Conservation (phyloP, 306 rosid species). For the Cucurbita pepo region DNA sequence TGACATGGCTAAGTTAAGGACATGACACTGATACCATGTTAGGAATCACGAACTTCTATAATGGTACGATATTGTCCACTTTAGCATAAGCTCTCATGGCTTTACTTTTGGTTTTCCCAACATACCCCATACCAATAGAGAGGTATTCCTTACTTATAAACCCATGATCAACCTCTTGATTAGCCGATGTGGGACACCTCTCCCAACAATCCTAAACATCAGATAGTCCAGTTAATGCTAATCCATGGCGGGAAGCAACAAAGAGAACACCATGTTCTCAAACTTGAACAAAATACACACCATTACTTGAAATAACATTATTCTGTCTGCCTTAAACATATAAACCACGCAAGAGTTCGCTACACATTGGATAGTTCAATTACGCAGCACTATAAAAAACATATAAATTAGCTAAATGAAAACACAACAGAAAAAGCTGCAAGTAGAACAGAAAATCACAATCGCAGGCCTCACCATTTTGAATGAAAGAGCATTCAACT, state of each 20-base stretch:
- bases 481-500: conserved; percentile 58
- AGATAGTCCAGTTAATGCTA: not conserved
- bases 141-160: too few species aligned
- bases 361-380: not conserved
- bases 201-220: too few species aligned
- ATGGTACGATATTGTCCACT: too few species aligned
- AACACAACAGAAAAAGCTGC: not conserved
- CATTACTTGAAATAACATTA: not conserved
- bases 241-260: not conserved
- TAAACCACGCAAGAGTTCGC: not conserved
- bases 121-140: too few species aligned
- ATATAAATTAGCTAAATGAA: not conserved
- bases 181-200: too few species aligned
- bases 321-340: not conserved
- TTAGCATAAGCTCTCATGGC: too few species aligned
- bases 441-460: not conserved
- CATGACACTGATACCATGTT: too few species aligned
- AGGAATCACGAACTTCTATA: too few species aligned
- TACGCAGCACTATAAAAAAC: not conserved
- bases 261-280: not conserved
- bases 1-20: too few species aligned
- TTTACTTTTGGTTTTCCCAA: too few species aligned
- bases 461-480: conserved; percentile 36
- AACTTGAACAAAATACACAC: not conserved
- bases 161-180: too few species aligned